Conservation (phyloP, 1,284 basidiomycete species). For the Cryptococcus sp. region DNA sequence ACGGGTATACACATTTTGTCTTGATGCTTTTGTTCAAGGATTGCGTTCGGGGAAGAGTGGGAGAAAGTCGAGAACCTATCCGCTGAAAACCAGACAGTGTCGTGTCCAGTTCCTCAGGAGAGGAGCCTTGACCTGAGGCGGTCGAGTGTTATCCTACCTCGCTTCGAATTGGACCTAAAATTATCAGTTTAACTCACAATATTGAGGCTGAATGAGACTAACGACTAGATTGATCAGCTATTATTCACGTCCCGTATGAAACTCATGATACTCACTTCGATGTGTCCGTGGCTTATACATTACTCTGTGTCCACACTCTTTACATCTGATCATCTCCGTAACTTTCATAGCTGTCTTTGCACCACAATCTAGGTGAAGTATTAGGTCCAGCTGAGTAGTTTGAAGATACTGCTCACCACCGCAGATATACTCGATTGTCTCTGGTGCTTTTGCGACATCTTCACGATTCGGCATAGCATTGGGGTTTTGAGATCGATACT, state of each 20-base stretch:
- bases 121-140: too few relatives aligned
- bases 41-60: too few relatives aligned
- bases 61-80: too few relatives aligned
- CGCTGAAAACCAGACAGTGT: too few relatives aligned
- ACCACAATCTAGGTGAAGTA: slow-evolving; percentile 68
- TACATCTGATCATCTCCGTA: slow-evolving; percentile 92
- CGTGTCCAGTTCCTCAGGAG: too few relatives aligned
- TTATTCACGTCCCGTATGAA: too few relatives aligned
- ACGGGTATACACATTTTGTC: too few relatives aligned
- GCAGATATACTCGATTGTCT: slow-evolving; percentile 84
- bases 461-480: slow-evolving; percentile 33
- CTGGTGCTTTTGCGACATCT: slow-evolving; percentile 28
- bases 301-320: slow-evolving; percentile 95
- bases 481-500: slow-evolving; percentile 29
- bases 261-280: slow-evolving; percentile 64
- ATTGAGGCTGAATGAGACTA: not conserved
- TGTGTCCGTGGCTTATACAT: slow-evolving; percentile 99
- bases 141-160: slow-evolving; percentile 13
- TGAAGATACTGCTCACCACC: slow-evolving; percentile 57
- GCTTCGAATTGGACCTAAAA: slow-evolving; percentile 41
- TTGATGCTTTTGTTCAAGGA: too few relatives aligned
- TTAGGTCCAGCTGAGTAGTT: not conserved
- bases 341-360: slow-evolving; percentile 87
- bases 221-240: too few relatives aligned
- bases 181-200: slow-evolving; percentile 2